Conservation (phyloP, 495 filamentous ascomycete species). For the Aspergillus sparsus region DNA sequence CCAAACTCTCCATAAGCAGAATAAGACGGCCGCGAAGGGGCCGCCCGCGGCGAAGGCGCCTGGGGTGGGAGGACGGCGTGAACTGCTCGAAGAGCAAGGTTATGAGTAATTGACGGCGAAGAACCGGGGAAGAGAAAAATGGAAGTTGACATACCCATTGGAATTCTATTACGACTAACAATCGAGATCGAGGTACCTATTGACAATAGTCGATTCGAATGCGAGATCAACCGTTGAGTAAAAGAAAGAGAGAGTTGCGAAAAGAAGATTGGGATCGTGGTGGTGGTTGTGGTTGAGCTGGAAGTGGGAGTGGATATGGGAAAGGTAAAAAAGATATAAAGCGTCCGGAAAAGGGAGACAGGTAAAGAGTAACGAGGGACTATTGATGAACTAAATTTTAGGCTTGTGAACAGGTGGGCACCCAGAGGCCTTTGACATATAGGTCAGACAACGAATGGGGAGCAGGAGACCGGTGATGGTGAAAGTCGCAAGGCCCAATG, state of each 20-base stretch:
- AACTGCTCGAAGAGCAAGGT: slow-evolving; percentile 24
- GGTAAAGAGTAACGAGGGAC: slow-evolving; percentile 1
- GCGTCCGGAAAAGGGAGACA: slow-evolving; percentile 5
- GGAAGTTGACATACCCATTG: slow-evolving; percentile 14
- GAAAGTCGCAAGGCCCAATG: slow-evolving; percentile 12
- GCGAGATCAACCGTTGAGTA: neutral
- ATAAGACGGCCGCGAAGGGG: slow-evolving; percentile 29
- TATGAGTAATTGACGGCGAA: slow-evolving; percentile 9
- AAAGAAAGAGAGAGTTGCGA: neutral
- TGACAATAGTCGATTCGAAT: neutral
- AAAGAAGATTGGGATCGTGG: neutral
- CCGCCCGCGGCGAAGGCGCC: slow-evolving; percentile 31
- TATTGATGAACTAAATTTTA: slow-evolving; percentile 10
- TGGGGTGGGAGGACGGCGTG: slow-evolving; percentile 34
- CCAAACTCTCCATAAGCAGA: slow-evolving; percentile 33
- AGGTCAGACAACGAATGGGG: slow-evolving; percentile 14
- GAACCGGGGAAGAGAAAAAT: neutral
- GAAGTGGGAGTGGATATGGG: neutral
- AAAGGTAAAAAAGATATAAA: slow-evolving; percentile 1
- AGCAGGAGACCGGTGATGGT: slow-evolving; percentile 5
- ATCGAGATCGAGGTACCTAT: slow-evolving; percentile 1
- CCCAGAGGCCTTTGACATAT: slow-evolving; percentile 10
- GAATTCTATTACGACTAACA: slow-evolving; percentile 1
- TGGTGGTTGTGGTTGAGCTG: neutral
- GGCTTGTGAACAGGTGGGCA: slow-evolving; percentile 15